These are phyloP conservation scores for Nigrospora oryzae DNA, from an alignment of 2,329 filamentous ascomycete genomes.

Conservation along the genomic window DNA sequence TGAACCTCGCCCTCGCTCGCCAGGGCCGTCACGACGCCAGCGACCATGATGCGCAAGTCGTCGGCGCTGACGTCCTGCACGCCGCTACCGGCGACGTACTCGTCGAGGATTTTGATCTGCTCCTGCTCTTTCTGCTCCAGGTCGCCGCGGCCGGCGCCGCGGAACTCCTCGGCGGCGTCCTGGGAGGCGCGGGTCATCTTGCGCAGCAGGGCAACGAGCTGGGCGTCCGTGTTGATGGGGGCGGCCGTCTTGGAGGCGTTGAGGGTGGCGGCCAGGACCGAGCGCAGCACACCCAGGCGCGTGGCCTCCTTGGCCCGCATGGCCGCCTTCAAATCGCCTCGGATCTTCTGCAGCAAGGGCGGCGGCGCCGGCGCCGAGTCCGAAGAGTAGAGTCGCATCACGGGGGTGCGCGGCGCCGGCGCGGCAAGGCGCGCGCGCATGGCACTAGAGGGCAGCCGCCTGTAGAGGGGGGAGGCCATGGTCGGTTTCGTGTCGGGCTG, in stretches of 20 bases:
- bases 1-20: conserved; percentile 32
- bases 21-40: conserved; percentile 40
- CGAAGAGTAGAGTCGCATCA: conserved; percentile 9
- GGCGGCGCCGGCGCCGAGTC: conserved; percentile 27
- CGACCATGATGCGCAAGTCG: conserved; percentile 47
- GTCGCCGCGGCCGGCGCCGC: conserved; percentile 54
- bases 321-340: conserved; percentile 54
- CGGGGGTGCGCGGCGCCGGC: conserved; percentile 3
- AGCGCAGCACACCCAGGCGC: conserved; percentile 60
- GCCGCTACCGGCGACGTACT: conserved; percentile 52
- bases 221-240: conserved; percentile 63
- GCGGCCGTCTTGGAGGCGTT: conserved; percentile 66
- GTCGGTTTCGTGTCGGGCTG: conserved; percentile 1
- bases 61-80: conserved; percentile 50
- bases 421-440: conserved; percentile 11
- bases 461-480: conserved; percentile 15
- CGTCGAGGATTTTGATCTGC: conserved; percentile 57
- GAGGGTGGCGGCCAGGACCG: conserved; percentile 59
- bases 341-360: conserved; percentile 44
- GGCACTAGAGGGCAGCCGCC: conserved; percentile 13
- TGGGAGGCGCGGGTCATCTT: conserved; percentile 50
- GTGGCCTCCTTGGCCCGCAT: conserved; percentile 58
- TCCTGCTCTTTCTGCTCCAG: conserved; percentile 61
- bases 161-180: conserved; percentile 57
- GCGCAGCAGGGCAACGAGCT: conserved; percentile 59